Conservation (phyloP, 192 early-diverging fungal species). For the Backusella morwellensis region DNA sequence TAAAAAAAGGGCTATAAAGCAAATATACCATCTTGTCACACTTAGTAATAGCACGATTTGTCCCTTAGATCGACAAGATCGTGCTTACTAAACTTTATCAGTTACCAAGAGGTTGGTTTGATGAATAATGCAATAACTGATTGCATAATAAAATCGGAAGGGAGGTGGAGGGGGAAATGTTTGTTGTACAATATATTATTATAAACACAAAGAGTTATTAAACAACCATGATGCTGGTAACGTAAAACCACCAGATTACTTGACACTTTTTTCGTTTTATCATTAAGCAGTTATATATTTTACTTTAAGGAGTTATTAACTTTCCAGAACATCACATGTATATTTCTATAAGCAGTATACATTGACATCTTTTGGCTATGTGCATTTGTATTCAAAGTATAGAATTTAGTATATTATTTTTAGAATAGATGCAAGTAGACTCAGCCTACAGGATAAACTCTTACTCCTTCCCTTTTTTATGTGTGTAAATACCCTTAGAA, state of each 20-base stretch:
- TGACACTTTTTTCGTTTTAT: too few relatives aligned
- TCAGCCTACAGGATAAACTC: too few relatives aligned
- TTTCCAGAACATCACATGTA: background rate
- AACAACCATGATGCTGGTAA: background rate
- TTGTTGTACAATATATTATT: background rate
- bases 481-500: background rate
- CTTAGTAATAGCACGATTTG: background rate
- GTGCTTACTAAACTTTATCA: background rate
- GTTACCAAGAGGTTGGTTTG: background rate
- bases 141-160: background rate
- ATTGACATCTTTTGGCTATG: background rate
- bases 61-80: background rate
- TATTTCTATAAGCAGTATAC: background rate
- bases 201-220: background rate
- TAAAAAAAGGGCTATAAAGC: background rate
- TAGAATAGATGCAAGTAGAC: too few relatives aligned
- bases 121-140: background rate
- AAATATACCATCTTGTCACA: background rate
- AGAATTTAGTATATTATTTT: too few relatives aligned
- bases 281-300: background rate
- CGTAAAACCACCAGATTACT: background rate
- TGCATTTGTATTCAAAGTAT: background rate
- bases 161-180: background rate
- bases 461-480: background rate
- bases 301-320: background rate